A percentile compares a stretch with the other conserved stretches of the same genome.
phyloP scores from a whole-genome alignment of 208 protist genomes.

The Acanthamoeba royreba region DNA sequence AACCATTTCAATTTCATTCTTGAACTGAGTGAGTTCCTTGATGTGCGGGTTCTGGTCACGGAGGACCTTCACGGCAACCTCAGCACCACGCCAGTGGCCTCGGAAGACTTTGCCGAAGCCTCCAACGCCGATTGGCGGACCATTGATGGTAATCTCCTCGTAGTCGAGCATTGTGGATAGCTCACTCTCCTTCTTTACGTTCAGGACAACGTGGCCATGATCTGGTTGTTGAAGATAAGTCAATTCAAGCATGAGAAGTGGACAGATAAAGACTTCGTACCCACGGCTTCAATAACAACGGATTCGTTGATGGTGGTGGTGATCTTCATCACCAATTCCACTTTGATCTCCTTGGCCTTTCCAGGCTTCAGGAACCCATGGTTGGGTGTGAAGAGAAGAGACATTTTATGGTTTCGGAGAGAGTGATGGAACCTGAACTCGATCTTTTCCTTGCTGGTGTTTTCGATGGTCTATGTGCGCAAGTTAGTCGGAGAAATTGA shows the following conservation, averaged over 20 bases:
- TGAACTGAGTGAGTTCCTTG: background rate
- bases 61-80: conserved; percentile 22
- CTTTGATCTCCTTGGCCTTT: background rate
- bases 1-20: conserved; percentile 20
- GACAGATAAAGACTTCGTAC: background rate
- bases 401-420: background rate
- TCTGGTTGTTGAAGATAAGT: background rate
- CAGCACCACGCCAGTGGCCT: background rate
- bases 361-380: background rate
- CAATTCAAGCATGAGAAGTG: background rate
- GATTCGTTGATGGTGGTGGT: conserved; percentile 22
- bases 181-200: background rate
- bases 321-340: conserved; percentile 14
- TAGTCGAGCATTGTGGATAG: conserved; percentile 31
- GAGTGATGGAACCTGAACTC: background rate
- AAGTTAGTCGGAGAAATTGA: too few species aligned
- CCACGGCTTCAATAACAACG: background rate
- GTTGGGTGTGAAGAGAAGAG: background rate
- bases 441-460: background rate
- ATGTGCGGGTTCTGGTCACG: background rate
- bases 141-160: conserved; percentile 29
- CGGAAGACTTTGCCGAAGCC: conserved; percentile 33
- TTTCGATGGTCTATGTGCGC: background rate
- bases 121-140: background rate
- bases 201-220: background rate